Evolutionary conservation across 2,329 filamentous ascomycete genomes (phyloP).

Genomic region (Aspergillus brunneoviolaceus): DNA sequence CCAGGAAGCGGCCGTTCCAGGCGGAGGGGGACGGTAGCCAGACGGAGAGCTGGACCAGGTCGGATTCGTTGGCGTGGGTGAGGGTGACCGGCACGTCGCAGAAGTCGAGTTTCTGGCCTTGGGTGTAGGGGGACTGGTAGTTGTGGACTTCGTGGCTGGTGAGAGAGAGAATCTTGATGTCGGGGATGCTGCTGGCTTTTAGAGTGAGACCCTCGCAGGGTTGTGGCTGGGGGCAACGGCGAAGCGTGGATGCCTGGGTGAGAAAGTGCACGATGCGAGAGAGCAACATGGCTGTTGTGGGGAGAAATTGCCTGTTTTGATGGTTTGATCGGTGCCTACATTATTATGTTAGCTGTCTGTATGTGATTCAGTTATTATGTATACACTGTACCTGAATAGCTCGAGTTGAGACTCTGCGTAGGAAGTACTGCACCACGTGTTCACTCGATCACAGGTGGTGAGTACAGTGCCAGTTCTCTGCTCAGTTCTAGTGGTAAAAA

Average conservation of each 20-base stretch:
- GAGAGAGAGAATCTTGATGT: slow-evolving; percentile 1
- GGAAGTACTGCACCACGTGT: too few species aligned
- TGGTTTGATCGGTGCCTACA: too few species aligned
- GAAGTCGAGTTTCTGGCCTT: background rate
- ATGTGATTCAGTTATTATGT: too few species aligned
- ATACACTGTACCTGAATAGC: too few species aligned
- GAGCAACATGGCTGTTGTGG: background rate
- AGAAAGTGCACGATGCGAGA: background rate
- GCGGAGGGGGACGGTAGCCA: slow-evolving; percentile 1
- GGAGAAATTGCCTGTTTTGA: too few species aligned
- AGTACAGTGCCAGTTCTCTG: too few species aligned
- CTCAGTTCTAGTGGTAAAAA: too few species aligned
- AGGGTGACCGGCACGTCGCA: slow-evolving; percentile 9
- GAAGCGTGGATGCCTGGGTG: background rate
- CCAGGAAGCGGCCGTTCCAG: slow-evolving; percentile 13
- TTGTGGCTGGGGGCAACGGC: background rate
- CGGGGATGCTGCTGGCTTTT: background rate
- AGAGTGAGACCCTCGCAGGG: background rate
- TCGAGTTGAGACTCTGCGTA: too few species aligned
- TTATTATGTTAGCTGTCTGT: too few species aligned
- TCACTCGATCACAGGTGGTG: too few species aligned
- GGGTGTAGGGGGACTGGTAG: background rate
- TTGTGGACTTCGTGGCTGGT: background rate
- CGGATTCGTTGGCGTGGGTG: slow-evolving; percentile 7
- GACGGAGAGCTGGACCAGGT: background rate